Conservation (phyloP, 2,329 filamentous ascomycete species). For the Ceratocystis albifundus region DNA sequence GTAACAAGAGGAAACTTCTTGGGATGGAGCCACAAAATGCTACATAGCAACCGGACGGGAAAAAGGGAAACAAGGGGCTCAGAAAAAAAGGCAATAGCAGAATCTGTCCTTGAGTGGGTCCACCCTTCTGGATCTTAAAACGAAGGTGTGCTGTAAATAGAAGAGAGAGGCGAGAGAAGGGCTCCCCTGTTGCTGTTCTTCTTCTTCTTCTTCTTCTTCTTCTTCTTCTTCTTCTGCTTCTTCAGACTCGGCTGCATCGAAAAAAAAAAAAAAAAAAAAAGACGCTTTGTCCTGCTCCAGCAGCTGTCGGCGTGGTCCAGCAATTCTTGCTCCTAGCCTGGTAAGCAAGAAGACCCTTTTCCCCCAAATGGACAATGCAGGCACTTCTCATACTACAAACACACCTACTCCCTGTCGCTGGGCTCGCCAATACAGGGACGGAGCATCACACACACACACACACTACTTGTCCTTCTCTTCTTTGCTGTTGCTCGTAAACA, state of each 20-base stretch:
- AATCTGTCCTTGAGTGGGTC: neutral
- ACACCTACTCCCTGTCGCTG: neutral
- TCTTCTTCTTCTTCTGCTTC: no score
- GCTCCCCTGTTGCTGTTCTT: neutral
- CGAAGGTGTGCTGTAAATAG: constrained; percentile 3
- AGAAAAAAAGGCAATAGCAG: neutral
- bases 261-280: no score
- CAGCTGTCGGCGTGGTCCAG: no score
- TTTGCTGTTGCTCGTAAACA: no score
- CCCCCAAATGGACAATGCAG: neutral
- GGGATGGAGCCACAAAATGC: constrained; percentile 18
- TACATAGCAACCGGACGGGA: constrained; percentile 9
- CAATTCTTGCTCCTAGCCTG: no score
- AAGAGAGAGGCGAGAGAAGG: neutral
- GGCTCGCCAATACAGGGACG: neutral
- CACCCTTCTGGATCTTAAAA: no score
- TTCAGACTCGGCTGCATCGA: no score
- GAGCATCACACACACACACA: neutral
- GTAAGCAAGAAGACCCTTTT: no score
- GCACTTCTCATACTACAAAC: neutral
- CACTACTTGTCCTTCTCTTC: neutral
- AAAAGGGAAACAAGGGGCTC: constrained; percentile 13
- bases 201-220: no score
- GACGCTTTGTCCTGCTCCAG: no score
- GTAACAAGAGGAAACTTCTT: constrained; percentile 9